Evolutionary conservation across 148 eudicot species (phyloP).

Genomic region (Fagopyrum tataricum): DNA sequence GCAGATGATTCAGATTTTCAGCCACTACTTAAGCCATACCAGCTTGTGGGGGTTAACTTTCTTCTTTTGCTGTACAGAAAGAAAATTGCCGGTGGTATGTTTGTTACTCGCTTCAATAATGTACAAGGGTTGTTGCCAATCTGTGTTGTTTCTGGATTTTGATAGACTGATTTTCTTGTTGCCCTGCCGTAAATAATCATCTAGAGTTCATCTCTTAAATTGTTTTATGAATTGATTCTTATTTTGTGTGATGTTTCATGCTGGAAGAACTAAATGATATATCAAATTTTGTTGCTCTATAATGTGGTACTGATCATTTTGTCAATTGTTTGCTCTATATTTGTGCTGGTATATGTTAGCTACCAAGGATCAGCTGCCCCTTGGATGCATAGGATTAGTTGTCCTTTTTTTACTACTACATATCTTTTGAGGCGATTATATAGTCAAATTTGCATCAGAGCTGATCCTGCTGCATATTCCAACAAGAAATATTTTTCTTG

Average conservation of each 20-base stretch:
- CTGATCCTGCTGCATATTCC: neutral
- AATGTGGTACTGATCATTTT: neutral
- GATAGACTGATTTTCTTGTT: neutral
- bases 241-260: neutral
- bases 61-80: slow-evolving; percentile 79
- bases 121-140: neutral
- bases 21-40: slow-evolving; percentile 89
- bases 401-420: neutral
- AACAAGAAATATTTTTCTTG: neutral
- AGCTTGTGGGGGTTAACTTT: slow-evolving; percentile 97
- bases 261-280: neutral
- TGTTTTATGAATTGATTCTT: neutral
- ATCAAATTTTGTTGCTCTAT: neutral
- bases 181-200: neutral
- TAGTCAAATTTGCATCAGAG: neutral
- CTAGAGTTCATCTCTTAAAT: neutral
- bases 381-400: neutral
- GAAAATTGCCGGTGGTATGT: slow-evolving; percentile 87
- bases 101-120: slow-evolving; percentile 2
- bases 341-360: neutral
- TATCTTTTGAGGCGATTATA: neutral
- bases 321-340: neutral
- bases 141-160: neutral
- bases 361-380: neutral
- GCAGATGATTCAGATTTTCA: slow-evolving; percentile 51